Evolutionary conservation across 2,329 filamentous ascomycete genomes (phyloP), one percentile per base, ranked within the genome.

Genomic region (Metarhizium robertsii): DNA sequence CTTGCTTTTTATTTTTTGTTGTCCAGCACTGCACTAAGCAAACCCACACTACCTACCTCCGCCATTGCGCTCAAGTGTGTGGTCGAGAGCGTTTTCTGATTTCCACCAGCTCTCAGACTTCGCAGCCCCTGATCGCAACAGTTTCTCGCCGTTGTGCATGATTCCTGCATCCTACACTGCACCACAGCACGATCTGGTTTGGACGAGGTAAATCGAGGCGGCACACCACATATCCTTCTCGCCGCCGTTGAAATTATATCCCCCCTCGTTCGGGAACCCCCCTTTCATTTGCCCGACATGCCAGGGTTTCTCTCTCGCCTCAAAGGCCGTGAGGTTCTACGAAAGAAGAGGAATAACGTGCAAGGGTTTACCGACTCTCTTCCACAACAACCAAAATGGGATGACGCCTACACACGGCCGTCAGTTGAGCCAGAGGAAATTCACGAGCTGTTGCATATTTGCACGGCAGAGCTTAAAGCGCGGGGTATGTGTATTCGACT

Each of bases 401-500:
- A 90, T 58, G 88, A 96, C 69, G 88, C 90, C 60, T 99, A 91
- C 83, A 80, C 84, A 59, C 87, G 92, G 66, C 88, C 81, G 54
- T 83, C 85, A 50, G 86, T 99, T 61, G 86, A 90, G 53, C 88
- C 92, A 5, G 90, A 96, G 62, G 94, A 99, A 74, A 85, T 99
- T 50, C 86, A 92, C 65, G 91, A 96, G 67, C 75, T 99, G 59
- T 78, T 97, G 53, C 82, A 85, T 67, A 84, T 85, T 61, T 96
- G 91, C 74, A 95, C 92, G 11, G 80, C 85, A 55, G 94, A 99
- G 75, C 82, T 99, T 71, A 99, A 97, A 75, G 87, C 88, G 58
- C 83, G 92, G 88, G 92, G 92, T 96, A 84, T 64, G 83, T 73
- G 10, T 58, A 60, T 61, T 32, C 40, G 30, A 18, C 7, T 30